A percentile compares a stretch with the other conserved stretches of the same genome.
These are phyloP conservation scores for Hypoxylon rickii DNA, from an alignment of 495 filamentous ascomycete genomes.

Conservation along the genomic window DNA sequence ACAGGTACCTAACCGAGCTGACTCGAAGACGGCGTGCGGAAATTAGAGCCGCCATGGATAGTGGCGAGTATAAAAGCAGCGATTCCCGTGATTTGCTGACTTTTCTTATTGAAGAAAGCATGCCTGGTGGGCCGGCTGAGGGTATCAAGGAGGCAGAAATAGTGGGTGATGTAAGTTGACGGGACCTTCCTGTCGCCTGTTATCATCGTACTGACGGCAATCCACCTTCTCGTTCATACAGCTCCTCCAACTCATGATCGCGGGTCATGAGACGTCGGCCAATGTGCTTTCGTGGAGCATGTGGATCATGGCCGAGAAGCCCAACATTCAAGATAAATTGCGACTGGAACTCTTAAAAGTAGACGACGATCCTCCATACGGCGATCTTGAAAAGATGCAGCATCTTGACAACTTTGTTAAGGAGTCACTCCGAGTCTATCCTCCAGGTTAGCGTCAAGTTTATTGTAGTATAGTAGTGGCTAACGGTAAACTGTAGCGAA, in stretches of 20 bases:
- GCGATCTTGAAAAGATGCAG: constrained; percentile 29
- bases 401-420: constrained; percentile 33
- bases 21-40: constrained; percentile 47
- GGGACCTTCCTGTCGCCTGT: too few relatives aligned
- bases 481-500: neutral
- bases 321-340: constrained; percentile 1
- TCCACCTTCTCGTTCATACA: neutral
- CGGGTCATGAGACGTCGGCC: constrained; percentile 5
- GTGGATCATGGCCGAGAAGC: constrained; percentile 2
- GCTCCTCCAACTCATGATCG: constrained; percentile 26
- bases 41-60: neutral
- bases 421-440: constrained; percentile 33
- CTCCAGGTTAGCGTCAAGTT: constrained; percentile 8
- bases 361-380: constrained; percentile 28
- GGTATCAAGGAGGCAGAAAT: constrained; percentile 26
- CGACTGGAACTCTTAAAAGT: neutral
- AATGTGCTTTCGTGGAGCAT: neutral
- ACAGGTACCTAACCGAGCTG: constrained; percentile 46
- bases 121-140: constrained; percentile 3
- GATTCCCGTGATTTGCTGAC: constrained; percentile 25
- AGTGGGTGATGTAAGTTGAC: constrained; percentile 24
- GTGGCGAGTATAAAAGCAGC: neutral
- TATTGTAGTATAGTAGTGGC: neutral
- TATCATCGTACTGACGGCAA: too few relatives aligned
- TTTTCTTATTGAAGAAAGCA: constrained; percentile 25